Base-by-base conservation (phyloP, 495 filamentous ascomycete species). In the Terfezia claveryi region DNA sequence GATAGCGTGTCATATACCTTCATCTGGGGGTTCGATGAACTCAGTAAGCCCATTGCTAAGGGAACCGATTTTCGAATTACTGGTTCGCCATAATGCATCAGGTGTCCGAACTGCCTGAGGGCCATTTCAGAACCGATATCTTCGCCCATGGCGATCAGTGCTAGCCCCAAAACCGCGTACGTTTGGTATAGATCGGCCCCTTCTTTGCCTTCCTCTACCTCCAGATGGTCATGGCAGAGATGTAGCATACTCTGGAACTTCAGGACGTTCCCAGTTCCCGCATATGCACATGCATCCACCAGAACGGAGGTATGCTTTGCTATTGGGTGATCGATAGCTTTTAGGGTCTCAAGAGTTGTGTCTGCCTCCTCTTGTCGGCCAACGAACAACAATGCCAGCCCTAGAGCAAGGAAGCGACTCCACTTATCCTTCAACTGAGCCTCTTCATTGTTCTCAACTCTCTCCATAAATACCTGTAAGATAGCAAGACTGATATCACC, bases 111-210 rank as follows among this genome's bases (percentile, higher is more conserved):
- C 61, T 94, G 88, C 46, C 91, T 80, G 23, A 99, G 75, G 51
- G 95, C 87, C 91, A 99, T 99, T 62, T 99, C 91, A 67, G 96
- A 89, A 9, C 92, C 92, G 58, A 96, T 80, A 50, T 99, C 92
- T 69, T 99, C 91, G 56, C 91, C 91, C 91, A 96, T 96, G 17
- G 91, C 82, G 55, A 99, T 87, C 44, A 99, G 73, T 36, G 87
- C 86, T 36, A 99, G 76, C 60, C 92, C 92, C 50, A 99, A 73
- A 16, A 96, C 88, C 56, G 91, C 92, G 67, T 99, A 99, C 6
- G 87, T 81, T 66, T 99, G 91, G 51, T 89, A 78, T 49, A 96
- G 72, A 70, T 95, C 88, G 57, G 95, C 88, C 49, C 82, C 84
- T 69, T 92, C 89, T 73, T 91, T 84, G 54, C 92, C 87, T 23